Percentiles rank a stretch among this genome's conserved stretches.
Evolutionary conservation across 345 rosid genomes (phyloP).

Genomic region (Sonneratia caseolaris): DNA sequence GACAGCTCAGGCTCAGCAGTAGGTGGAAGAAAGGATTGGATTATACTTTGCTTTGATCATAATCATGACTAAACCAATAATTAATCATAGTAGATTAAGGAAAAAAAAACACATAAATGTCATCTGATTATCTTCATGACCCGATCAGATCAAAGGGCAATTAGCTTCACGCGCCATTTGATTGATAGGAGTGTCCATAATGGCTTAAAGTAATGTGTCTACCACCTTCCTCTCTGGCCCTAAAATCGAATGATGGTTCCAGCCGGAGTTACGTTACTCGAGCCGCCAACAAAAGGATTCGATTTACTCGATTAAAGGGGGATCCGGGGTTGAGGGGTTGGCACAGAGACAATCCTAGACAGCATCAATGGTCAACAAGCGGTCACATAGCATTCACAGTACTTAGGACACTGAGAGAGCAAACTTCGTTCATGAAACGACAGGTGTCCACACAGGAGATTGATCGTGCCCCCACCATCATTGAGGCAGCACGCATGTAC

Average conservation of each 20-base stretch:
- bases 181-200: not conserved
- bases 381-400: too few relatives aligned
- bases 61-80: not conserved
- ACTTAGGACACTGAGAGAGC: too few relatives aligned
- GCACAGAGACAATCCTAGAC: too few relatives aligned
- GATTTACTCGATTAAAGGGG: too few relatives aligned
- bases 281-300: too few relatives aligned
- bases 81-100: not conserved
- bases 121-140: not conserved
- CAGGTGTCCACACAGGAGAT: not conserved
- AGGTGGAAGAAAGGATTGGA: constrained; percentile 1
- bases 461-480: not conserved
- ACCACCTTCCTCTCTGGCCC: too few relatives aligned
- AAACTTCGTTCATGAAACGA: too few relatives aligned
- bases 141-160: not conserved
- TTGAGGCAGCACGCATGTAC: not conserved
- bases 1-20: not conserved
- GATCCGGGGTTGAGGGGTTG: too few relatives aligned
- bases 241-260: too few relatives aligned
- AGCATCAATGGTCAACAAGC: too few relatives aligned
- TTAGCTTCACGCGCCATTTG: not conserved
- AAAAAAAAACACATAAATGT: not conserved
- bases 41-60: not conserved
- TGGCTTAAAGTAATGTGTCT: too few relatives aligned
- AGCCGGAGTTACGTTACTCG: not conserved